Evolutionary conservation across 345 rosid species (phyloP).

Genomic region (Toxicodendron radicans): DNA sequence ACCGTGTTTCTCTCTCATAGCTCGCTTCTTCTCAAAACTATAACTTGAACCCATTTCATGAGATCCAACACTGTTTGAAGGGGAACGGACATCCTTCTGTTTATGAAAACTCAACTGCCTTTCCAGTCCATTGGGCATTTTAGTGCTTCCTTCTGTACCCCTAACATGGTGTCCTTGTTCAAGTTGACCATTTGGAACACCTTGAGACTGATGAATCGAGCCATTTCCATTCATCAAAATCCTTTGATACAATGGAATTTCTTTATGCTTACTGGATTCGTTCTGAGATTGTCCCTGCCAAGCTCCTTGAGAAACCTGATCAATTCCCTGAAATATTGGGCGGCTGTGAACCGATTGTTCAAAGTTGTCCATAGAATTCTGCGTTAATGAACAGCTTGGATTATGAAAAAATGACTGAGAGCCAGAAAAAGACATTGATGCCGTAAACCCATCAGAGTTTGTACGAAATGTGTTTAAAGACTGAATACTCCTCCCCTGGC

Average conservation of each 20-base stretch:
- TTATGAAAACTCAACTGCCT: constrained; percentile 70
- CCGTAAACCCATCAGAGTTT: constrained; percentile 85
- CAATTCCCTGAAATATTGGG: constrained; percentile 82
- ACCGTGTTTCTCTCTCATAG: constrained; percentile 50
- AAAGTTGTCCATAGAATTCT: constrained; percentile 71
- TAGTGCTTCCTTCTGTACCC: constrained; percentile 52
- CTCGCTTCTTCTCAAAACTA: constrained; percentile 61
- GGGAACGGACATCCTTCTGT: constrained; percentile 59
- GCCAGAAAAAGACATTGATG: constrained; percentile 92
- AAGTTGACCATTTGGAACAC: constrained; percentile 48
- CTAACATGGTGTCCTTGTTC: constrained; percentile 41
- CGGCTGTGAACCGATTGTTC: constrained; percentile 98
- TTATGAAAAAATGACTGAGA: constrained; percentile 92
- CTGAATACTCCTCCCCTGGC: constrained; percentile 72
- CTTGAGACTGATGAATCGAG: constrained; percentile 52
- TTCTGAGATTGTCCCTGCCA: constrained; percentile 72
- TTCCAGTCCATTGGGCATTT: constrained; percentile 54
- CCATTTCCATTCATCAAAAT: constrained; percentile 71
- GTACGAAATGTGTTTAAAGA: constrained; percentile 72
- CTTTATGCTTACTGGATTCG: constrained; percentile 64
- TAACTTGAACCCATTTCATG: constrained; percentile 62
- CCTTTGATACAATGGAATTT: constrained; percentile 57
- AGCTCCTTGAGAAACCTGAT: constrained; percentile 35
- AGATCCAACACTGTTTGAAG: constrained; percentile 65
- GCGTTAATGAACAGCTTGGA: constrained; percentile 95